These are phyloP conservation scores for Chlorella sorokiniana DNA, from an alignment of 139 green algal genomes.

Conservation along the genomic window DNA sequence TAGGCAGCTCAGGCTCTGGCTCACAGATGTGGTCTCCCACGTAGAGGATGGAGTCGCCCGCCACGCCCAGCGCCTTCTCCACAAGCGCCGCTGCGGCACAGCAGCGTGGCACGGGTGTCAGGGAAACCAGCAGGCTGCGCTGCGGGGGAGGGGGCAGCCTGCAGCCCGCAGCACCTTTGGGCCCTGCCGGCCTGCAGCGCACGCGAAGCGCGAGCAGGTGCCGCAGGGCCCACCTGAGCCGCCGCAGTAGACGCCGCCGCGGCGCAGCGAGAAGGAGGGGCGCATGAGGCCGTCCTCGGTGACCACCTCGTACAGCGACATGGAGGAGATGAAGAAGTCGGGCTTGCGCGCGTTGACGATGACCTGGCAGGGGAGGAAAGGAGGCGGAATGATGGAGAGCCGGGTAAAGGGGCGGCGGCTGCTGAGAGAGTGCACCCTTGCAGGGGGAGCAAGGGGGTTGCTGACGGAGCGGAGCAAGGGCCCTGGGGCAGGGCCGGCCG, in stretches of 20 bases:
- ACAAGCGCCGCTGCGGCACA: slow-evolving; percentile 73
- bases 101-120: not conserved
- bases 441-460: too few relatives aligned
- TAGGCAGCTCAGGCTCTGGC: slow-evolving; percentile 60
- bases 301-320: slow-evolving; percentile 88
- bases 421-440: too few relatives aligned
- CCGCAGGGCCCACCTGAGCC: slow-evolving; percentile 54
- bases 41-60: slow-evolving; percentile 93
- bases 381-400: not conserved
- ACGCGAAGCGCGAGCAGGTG: too few relatives aligned
- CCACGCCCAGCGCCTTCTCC: slow-evolving; percentile 85
- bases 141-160: too few relatives aligned
- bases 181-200: not conserved
- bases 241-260: slow-evolving; percentile 91
- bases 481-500: too few relatives aligned
- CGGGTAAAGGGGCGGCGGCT: not conserved
- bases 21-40: slow-evolving; percentile 91
- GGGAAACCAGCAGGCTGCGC: too few relatives aligned
- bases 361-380: slow-evolving; percentile 55
- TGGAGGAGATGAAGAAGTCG: slow-evolving; percentile 91
- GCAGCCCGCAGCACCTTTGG: not conserved
- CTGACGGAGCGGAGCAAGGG: too few relatives aligned
- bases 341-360: slow-evolving; percentile 93
- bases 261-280: slow-evolving; percentile 52
- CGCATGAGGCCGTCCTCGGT: slow-evolving; percentile 93